Conservation (phyloP, 2,329 filamentous ascomycete species). For the Aspergillus ustus region DNA sequence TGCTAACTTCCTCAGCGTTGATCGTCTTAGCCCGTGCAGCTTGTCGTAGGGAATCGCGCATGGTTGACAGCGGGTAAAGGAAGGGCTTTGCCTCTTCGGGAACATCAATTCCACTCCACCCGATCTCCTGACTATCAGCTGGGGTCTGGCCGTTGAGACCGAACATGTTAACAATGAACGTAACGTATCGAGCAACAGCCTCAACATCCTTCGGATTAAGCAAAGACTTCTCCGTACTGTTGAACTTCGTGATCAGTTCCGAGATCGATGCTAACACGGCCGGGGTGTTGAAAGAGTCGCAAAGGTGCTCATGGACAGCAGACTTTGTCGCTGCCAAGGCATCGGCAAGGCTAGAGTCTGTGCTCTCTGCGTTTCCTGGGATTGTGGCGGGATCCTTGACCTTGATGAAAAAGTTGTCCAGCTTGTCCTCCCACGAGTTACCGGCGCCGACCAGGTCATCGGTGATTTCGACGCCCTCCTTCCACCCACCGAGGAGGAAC, state of each 20-base stretch:
- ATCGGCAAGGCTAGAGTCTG: conserved; percentile 16
- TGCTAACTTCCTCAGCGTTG: conserved; percentile 40
- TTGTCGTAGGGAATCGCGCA: conserved; percentile 63
- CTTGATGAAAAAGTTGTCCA: conserved; percentile 73
- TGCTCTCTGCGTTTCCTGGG: conserved; percentile 20
- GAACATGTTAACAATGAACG: conserved; percentile 80
- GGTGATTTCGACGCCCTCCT: conserved; percentile 88
- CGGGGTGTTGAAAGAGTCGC: conserved; percentile 87
- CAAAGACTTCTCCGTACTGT: conserved; percentile 56
- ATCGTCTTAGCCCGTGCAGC: conserved; percentile 58
- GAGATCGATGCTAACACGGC: conserved; percentile 77
- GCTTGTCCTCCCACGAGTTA: conserved; percentile 76
- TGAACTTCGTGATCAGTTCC: conserved; percentile 77
- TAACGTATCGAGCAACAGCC: conserved; percentile 75
- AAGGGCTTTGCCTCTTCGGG: conserved; percentile 63
- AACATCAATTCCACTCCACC: conserved; percentile 69
- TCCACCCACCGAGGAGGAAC: conserved; percentile 87
- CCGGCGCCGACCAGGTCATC: conserved; percentile 77
- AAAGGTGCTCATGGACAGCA: conserved; percentile 67
- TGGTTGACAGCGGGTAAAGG: conserved; percentile 62
- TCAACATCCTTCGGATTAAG: conserved; percentile 55
- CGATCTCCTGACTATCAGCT: conserved; percentile 52
- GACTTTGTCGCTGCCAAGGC: conserved; percentile 25
- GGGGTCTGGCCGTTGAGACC: conserved; percentile 63
- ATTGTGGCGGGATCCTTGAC: conserved; percentile 52